Percentiles rank a stretch among this genome's conserved stretches.
Evolutionary conservation across 495 filamentous ascomycete genomes (phyloP).

Genomic region (Penicillium cosmopolitanum): DNA sequence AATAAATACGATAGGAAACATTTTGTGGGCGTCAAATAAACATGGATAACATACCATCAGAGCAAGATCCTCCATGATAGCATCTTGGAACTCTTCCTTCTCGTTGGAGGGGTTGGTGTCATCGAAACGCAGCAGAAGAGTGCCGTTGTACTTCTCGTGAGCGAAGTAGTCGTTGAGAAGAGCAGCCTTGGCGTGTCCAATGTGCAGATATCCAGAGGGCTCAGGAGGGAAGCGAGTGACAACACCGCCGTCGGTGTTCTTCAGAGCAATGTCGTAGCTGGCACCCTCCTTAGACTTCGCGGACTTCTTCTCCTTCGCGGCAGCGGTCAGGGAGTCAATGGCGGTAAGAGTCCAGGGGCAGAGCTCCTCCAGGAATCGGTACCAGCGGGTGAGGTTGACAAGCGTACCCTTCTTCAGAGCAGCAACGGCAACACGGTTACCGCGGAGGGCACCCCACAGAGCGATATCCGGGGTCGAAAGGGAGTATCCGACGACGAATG

Average conservation of each 20-base stretch:
- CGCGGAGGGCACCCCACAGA: conserved; percentile 82
- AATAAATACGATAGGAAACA: neutral
- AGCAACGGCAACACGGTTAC: conserved; percentile 80
- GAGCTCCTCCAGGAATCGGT: conserved; percentile 78
- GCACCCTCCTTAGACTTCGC: conserved; percentile 80
- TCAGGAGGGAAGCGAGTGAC: conserved; percentile 94
- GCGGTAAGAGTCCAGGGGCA: conserved; percentile 62
- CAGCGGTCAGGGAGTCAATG: conserved; percentile 63
- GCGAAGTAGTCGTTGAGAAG: conserved; percentile 94
- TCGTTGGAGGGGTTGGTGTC: conserved; percentile 95
- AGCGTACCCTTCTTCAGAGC: conserved; percentile 79
- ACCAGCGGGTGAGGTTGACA: conserved; percentile 85
- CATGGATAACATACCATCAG: conserved; percentile 54
- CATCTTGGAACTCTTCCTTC: conserved; percentile 88
- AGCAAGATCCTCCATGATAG: conserved; percentile 82
- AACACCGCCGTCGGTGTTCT: conserved; percentile 87
- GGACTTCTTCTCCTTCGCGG: conserved; percentile 64
- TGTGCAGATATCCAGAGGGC: conserved; percentile 94
- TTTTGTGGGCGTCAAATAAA: too few species aligned
- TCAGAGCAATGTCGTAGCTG: conserved; percentile 87
- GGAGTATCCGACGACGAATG: conserved; percentile 81
- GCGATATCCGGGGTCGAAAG: conserved; percentile 78
- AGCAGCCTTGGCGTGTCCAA: conserved; percentile 92
- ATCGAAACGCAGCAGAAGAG: conserved; percentile 81
- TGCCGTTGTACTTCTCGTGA: conserved; percentile 84